Percentiles rank a stretch among this genome's conserved stretches.
Evolutionary conservation across 2,329 filamentous ascomycete genomes (phyloP).

Genomic region (Phyllosticta citrichinensis): DNA sequence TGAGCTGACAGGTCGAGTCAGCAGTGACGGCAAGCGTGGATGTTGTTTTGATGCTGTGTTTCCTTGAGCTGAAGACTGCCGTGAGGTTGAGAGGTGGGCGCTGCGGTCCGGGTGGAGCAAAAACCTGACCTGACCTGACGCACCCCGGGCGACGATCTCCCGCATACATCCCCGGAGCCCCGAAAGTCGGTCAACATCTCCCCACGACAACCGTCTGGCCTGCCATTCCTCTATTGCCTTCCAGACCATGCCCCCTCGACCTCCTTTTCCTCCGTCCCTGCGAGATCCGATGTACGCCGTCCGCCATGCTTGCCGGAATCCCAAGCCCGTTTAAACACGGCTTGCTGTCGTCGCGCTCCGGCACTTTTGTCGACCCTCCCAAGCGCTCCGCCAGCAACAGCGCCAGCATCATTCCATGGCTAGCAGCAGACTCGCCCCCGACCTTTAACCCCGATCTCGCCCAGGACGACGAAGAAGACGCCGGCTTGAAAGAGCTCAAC

Average conservation of each 20-base stretch:
- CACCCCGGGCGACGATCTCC: neutral
- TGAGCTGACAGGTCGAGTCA: neutral
- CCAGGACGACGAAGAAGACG: slow-evolving; percentile 34
- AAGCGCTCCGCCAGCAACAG: neutral
- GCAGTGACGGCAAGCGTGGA: neutral
- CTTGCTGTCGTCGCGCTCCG: neutral
- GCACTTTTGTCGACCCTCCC: neutral
- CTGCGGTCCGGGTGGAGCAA: too few relatives aligned
- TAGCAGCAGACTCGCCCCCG: neutral
- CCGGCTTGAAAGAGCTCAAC: slow-evolving; percentile 61
- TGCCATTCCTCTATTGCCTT: neutral
- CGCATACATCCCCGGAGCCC: neutral
- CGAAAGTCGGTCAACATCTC: neutral
- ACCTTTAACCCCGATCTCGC: neutral
- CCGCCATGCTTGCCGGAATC: neutral
- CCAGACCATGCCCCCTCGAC: neutral
- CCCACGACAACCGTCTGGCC: neutral
- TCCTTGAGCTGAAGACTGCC: neutral
- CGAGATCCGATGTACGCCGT: neutral
- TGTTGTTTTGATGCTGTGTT: neutral
- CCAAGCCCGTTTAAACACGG: neutral
- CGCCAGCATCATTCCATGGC: neutral
- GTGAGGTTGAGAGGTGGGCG: too few relatives aligned
- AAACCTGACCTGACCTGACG: neutral
- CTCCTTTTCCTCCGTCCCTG: neutral